Conservation (phyloP, 768 basidiomycete species). For the Tricholoma matsutake region DNA sequence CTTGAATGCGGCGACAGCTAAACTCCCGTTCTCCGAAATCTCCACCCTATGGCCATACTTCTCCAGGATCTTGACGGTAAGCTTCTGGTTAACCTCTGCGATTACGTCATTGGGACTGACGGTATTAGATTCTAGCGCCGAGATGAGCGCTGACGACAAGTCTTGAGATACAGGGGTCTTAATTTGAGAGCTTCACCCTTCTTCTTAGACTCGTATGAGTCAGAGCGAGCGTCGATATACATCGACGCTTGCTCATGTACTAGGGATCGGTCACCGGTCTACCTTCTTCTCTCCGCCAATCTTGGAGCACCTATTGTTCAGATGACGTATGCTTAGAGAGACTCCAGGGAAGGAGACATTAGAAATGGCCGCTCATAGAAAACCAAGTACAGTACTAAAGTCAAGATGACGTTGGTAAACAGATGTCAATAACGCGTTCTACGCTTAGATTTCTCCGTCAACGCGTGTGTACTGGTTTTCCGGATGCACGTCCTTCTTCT, state of each 20-base stretch:
- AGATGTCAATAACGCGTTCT: background rate
- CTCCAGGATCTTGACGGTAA: conserved; percentile 95
- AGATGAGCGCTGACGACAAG: conserved; percentile 86
- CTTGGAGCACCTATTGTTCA: too few relatives aligned
- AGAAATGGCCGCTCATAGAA: background rate
- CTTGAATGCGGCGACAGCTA: conserved; percentile 91
- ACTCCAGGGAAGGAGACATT: background rate
- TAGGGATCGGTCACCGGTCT: too few relatives aligned
- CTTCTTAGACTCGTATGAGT: too few relatives aligned
- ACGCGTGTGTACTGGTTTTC: too few relatives aligned
- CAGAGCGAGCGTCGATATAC: too few relatives aligned
- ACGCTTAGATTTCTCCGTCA: too few relatives aligned
- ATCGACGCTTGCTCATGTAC: too few relatives aligned
- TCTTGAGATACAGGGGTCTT: conserved; percentile 91
- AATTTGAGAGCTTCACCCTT: conserved; percentile 90
- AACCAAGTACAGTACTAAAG: background rate
- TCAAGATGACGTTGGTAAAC: background rate
- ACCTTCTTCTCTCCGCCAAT: too few relatives aligned
- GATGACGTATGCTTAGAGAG: background rate
- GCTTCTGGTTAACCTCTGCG: conserved; percentile 74
- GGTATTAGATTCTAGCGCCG: conserved; percentile 93
- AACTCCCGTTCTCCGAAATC: conserved; percentile 40
- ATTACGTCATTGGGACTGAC: too few relatives aligned
- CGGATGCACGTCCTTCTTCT: too few relatives aligned
- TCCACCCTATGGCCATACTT: conserved; percentile 21